Percentiles rank a stretch among this genome's conserved stretches.
Conservation (phyloP, 495 filamentous ascomycete species). For the Hypoxylon lienhwacheense region DNA sequence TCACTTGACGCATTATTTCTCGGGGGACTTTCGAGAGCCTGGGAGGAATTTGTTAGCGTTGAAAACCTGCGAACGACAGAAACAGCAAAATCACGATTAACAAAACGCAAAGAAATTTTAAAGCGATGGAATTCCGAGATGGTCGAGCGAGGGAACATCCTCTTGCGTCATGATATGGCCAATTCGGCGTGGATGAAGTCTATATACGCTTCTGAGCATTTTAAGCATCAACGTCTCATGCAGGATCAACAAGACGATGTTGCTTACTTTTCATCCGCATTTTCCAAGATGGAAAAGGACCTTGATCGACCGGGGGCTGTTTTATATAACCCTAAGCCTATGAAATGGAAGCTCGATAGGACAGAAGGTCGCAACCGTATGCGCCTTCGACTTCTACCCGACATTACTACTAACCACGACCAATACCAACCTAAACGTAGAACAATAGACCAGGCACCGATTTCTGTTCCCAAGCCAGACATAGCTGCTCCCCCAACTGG, state of each 20-base stretch:
- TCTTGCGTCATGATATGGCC: slow-evolving; percentile 77
- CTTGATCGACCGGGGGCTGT: slow-evolving; percentile 76
- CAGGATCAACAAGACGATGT: slow-evolving; percentile 93
- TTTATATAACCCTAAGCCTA: slow-evolving; percentile 63
- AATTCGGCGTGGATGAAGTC: slow-evolving; percentile 91
- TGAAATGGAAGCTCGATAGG: slow-evolving; percentile 89
- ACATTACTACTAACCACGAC: slow-evolving; percentile 65
- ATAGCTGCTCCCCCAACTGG: slow-evolving; percentile 37
- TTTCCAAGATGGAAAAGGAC: slow-evolving; percentile 71
- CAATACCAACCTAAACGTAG: slow-evolving; percentile 87
- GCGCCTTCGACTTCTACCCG: slow-evolving; percentile 81
- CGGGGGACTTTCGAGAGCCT: slow-evolving; percentile 71
- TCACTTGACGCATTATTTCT: slow-evolving; percentile 83
- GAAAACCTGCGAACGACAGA: slow-evolving; percentile 79
- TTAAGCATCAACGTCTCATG: slow-evolving; percentile 81
- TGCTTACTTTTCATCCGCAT: slow-evolving; percentile 69
- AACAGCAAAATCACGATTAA: slow-evolving; percentile 64
- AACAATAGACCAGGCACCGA: slow-evolving; percentile 37
- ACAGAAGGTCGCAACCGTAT: slow-evolving; percentile 96
- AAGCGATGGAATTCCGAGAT: slow-evolving; percentile 74
- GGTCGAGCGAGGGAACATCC: slow-evolving; percentile 65
- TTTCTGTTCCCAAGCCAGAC: slow-evolving; percentile 46
- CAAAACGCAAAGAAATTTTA: slow-evolving; percentile 78
- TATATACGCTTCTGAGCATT: slow-evolving; percentile 86
- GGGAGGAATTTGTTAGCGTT: slow-evolving; percentile 79